Evolutionary conservation across 345 rosid species (phyloP), one percentile per base, ranked within the genome.

Genomic region (Hypericum perforatum): DNA sequence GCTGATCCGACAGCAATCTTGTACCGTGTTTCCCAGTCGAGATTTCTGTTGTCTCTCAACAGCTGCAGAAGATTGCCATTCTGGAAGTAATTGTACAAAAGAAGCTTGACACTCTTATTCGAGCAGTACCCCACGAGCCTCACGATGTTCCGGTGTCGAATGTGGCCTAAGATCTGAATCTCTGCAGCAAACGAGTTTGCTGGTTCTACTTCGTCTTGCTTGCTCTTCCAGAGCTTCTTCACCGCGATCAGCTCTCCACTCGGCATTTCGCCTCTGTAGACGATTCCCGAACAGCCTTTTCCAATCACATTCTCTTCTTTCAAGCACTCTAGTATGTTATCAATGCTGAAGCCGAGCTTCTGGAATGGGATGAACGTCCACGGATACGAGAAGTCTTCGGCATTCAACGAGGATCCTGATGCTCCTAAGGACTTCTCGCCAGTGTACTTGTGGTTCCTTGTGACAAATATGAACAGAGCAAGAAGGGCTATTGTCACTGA

Each of bases 351-450:
- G 59, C 65, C 73, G 41, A 85, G 81, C 69, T 85, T 87, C 50
- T 87, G 94, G 58, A 92, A 92, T 12, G 98, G 98, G 51, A 87
- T 92, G 70, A 87, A 92, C 1, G 96, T 85, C 96, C 95, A 92
- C 3, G 96, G 98, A 59, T 81, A 83, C 0, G 96, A 92, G 63
- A 87, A 87, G 57, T 92, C 98, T 43, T 92, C 98, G 11, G 76
- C 71, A 43, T 78, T 75, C 0, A 81, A 49, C 37, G 64, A 51
- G 8, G 78, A 64, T 5, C 74, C 63, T 12, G 69, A 76, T 10
- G 63, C 59, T 45, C 69, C 73, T 12, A 74, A 43, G 44, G 84
- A 63, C 64, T 85, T 91, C 43, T 81, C 81, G 4, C 62, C 65
- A 46, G 63, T 58, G 49, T 85, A 82, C 57, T 63, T 72, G 52